Percentiles rank a stretch among this genome's conserved stretches.
phyloP scores from a whole-genome alignment of 2,329 filamentous ascomycete genomes.

The Neopestalotiopsis sp. region DNA sequence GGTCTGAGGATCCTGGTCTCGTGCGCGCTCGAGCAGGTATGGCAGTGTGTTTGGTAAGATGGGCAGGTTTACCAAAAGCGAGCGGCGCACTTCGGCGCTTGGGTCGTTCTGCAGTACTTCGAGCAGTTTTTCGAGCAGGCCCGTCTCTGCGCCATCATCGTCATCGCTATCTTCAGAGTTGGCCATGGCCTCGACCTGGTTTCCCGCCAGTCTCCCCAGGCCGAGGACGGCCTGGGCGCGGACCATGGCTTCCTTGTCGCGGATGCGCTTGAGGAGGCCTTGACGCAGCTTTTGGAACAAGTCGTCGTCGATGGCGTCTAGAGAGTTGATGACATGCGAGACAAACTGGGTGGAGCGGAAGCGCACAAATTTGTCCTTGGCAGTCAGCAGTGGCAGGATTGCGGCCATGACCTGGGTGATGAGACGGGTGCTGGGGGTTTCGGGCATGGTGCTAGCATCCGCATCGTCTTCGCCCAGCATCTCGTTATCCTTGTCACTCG shows the following conservation, averaged over 20 bases:
- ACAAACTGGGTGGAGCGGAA: slow-evolving; percentile 90
- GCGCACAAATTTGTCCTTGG: slow-evolving; percentile 92
- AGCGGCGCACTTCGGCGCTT: slow-evolving; percentile 88
- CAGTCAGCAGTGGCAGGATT: slow-evolving; percentile 75
- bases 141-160: slow-evolving; percentile 69
- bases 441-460: slow-evolving; percentile 73
- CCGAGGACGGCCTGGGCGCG: slow-evolving; percentile 91
- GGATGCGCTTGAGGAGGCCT: slow-evolving; percentile 81
- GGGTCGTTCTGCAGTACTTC: slow-evolving; percentile 93
- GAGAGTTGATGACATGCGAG: slow-evolving; percentile 88
- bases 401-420: slow-evolving; percentile 75
- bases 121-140: slow-evolving; percentile 81
- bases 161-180: slow-evolving; percentile 71
- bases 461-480: slow-evolving; percentile 68
- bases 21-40: slow-evolving; percentile 86
- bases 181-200: slow-evolving; percentile 72
- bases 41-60: slow-evolving; percentile 82
- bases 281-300: slow-evolving; percentile 83
- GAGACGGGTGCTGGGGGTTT: slow-evolving; percentile 84
- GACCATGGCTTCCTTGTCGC: slow-evolving; percentile 93
- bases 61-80: slow-evolving; percentile 88
- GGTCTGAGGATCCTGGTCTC: slow-evolving; percentile 86
- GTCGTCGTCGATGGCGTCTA: slow-evolving; percentile 91
- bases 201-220: slow-evolving; percentile 82
- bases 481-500: slow-evolving; percentile 73